phyloP scores from a whole-genome alignment of 371 early-diverging fungal genomes.

The Mucor ambiguus region DNA sequence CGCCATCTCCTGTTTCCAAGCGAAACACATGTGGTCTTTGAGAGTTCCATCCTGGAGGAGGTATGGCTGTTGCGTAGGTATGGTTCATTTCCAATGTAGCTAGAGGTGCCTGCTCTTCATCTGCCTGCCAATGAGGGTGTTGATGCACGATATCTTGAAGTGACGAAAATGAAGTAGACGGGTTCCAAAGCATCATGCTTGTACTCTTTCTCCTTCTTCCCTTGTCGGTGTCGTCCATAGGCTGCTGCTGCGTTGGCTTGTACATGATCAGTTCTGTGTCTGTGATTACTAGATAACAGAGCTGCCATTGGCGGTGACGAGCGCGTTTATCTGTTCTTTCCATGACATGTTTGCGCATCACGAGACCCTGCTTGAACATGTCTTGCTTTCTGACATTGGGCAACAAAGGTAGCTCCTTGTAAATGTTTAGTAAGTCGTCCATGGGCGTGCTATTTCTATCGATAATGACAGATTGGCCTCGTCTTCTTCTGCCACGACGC shows the following conservation, averaged over 20 bases:
- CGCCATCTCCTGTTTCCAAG: constrained; percentile 33
- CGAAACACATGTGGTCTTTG: constrained; percentile 35
- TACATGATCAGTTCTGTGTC: constrained; percentile 34
- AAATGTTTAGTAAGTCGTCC: not conserved
- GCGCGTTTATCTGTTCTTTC: constrained; percentile 29
- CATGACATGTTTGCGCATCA: constrained; percentile 41
- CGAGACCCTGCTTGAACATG: constrained; percentile 25
- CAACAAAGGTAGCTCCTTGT: not conserved
- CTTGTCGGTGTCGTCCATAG: not conserved
- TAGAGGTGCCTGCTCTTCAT: constrained; percentile 8
- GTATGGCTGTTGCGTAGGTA: constrained; percentile 22
- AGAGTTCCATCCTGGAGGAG: constrained; percentile 30
- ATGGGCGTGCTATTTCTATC: not conserved
- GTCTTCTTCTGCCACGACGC: constrained; percentile 9
- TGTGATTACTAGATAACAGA: constrained; percentile 25
- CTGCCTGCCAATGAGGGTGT: constrained; percentile 18
- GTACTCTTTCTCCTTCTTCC: constrained; percentile 6
- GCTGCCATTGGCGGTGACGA: constrained; percentile 34
- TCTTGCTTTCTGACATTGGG: not conserved
- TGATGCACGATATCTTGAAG: constrained; percentile 15
- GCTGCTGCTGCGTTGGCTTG: constrained; percentile 11
- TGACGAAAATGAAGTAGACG: not conserved
- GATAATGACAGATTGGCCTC: constrained; percentile 17
- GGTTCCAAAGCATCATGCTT: constrained; percentile 20
- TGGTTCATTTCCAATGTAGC: constrained; percentile 22